Conservation (phyloP, 306 rosid species). For the Acacia confusa region DNA sequence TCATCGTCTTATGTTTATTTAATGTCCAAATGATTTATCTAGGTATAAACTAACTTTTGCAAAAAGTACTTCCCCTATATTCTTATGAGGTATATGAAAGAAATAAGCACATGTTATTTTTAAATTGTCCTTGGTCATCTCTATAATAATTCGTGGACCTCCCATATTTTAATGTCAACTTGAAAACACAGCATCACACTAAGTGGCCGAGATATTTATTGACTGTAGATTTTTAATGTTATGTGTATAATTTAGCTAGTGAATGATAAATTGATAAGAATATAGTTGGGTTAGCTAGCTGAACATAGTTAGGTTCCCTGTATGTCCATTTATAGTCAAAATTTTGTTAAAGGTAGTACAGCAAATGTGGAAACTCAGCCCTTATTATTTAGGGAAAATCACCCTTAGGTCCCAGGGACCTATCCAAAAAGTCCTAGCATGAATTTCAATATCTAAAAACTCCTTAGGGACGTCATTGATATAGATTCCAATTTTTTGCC, state of each 20-base stretch:
- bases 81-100: neutral
- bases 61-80: neutral
- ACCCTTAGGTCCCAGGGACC: too few species aligned
- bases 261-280: neutral
- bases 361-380: neutral
- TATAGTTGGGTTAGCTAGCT: neutral
- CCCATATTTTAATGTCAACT: neutral
- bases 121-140: neutral
- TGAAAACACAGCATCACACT: neutral
- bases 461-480: too few species aligned
- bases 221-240: neutral
- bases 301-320: neutral
- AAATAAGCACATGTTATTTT: constrained; percentile 12
- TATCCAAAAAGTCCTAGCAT: too few species aligned
- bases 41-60: neutral
- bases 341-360: neutral
- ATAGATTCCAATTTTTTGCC: too few species aligned
- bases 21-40: neutral
- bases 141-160: neutral
- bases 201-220: neutral
- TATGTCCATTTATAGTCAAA: neutral
- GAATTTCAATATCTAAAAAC: too few species aligned
- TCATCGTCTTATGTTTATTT: neutral
- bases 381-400: too few species aligned
- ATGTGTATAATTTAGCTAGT: neutral